These are phyloP conservation scores for Oryza meridionalis DNA, from an alignment of 176 grass and related monocot genomes.

Conservation along the genomic window DNA sequence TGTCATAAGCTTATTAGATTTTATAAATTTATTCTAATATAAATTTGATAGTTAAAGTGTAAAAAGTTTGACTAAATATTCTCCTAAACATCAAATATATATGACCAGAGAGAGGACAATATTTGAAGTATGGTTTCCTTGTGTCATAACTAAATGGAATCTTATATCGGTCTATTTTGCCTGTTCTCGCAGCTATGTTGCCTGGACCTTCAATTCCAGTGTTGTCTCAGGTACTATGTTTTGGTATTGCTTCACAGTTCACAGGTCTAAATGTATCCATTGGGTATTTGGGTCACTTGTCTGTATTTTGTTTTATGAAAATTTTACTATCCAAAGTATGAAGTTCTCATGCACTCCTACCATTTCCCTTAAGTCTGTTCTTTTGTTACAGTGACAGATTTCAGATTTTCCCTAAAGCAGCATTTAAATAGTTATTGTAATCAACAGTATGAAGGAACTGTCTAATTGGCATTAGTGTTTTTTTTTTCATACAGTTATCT, in stretches of 20 bases:
- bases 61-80: no score
- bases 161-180: slow-evolving; percentile 28
- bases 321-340: background rate
- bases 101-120: background rate
- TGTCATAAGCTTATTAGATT: no score
- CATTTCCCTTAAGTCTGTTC: slow-evolving; percentile 5
- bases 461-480: background rate
- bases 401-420: background rate
- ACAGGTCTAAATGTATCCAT: slow-evolving; percentile 3
- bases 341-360: background rate
- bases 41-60: no score
- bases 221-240: slow-evolving; percentile 72
- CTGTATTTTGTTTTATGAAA: slow-evolving; percentile 4
- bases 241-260: slow-evolving; percentile 13
- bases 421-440: background rate
- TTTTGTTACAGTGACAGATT: slow-evolving; percentile 18
- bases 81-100: no score
- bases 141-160: slow-evolving; percentile 1
- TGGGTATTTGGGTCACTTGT: background rate
- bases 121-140: slow-evolving; percentile 16
- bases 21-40: no score
- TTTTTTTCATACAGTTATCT: background rate
- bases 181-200: slow-evolving; percentile 65
- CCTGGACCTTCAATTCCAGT: slow-evolving; percentile 90
- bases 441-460: background rate